Conservation (phyloP, 2,329 filamentous ascomycete species). For the Xylaria sp. region DNA sequence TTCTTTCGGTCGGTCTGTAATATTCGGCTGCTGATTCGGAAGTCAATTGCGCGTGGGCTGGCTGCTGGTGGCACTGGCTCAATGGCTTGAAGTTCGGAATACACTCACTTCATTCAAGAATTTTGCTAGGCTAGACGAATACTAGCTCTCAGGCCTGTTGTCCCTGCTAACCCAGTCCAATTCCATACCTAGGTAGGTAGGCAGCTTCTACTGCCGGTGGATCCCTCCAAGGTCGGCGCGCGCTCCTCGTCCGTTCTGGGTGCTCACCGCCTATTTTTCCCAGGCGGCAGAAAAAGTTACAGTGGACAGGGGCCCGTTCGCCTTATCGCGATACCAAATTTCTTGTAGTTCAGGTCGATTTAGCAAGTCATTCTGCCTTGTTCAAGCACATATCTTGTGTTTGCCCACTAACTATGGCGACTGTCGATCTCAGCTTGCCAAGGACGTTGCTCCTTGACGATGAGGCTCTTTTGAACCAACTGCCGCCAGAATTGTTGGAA, state of each 20-base stretch:
- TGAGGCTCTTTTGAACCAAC: slow-evolving; percentile 57
- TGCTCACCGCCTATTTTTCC: slow-evolving; percentile 41
- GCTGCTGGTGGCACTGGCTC: slow-evolving; percentile 17
- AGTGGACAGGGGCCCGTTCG: slow-evolving; percentile 19
- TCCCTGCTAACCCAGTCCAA: background rate
- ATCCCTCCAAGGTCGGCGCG: slow-evolving; percentile 8
- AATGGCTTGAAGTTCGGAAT: slow-evolving; percentile 31
- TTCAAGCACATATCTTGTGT: slow-evolving; percentile 31
- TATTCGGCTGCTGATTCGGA: slow-evolving; percentile 14
- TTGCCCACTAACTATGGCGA: slow-evolving; percentile 52
- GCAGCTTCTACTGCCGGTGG: slow-evolving; percentile 15
- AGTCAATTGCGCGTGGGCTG: slow-evolving; percentile 25
- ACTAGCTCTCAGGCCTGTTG: slow-evolving; percentile 14
- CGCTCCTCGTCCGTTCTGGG: background rate
- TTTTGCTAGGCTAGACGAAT: slow-evolving; percentile 37
- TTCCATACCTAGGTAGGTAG: too few species aligned
- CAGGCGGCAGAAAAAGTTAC: slow-evolving; percentile 35
- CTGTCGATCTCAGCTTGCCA: slow-evolving; percentile 60
- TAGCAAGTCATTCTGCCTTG: slow-evolving; percentile 18
- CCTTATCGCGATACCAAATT: slow-evolving; percentile 31
- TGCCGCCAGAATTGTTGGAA: slow-evolving; percentile 73
- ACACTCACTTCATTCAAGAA: slow-evolving; percentile 31
- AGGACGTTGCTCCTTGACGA: slow-evolving; percentile 63
- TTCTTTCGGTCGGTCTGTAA: slow-evolving; percentile 24
- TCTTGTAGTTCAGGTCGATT: slow-evolving; percentile 14